Base-by-base conservation (phyloP, 2,329 filamentous ascomycete species). In the Shiraia sp. region DNA sequence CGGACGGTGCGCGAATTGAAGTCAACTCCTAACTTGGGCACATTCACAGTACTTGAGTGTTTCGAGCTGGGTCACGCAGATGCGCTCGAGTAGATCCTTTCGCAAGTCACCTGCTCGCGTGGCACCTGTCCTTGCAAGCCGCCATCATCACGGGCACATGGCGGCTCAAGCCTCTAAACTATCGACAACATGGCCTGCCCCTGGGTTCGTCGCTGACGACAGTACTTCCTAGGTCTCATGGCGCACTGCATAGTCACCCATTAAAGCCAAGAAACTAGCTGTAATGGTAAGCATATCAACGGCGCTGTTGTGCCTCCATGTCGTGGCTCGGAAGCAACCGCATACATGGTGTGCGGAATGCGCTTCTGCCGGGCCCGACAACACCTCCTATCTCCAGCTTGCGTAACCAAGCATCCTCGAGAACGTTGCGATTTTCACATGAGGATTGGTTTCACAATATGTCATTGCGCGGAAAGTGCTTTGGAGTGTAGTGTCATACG, bases 51-150 rank as follows among this genome's bases (percentile, higher is more conserved):
- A 38, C 14, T 13, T 30, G 9, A 12, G 22, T 16, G 16, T 24
- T n/a, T 24, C 15, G 15, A 19, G 19, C 16, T 17, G 24, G 27
- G 38, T 41, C 38, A 41, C 38, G 38, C 32, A 14, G 25, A 22
- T 27, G 26, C 32, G 15, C 26, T 27, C 22, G 10, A 4, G 10
- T 19, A 15, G 25, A 39, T 13, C 14, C 23, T 4, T 17, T n/a
- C n/a, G 31, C 19, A 35, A 36, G 45, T 49, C 45, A 49, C 40
- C 25, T 42, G 46, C 37, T 45, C 47, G 47, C 42, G 42, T 50
- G 42, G 42, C 42, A 32, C 33, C 36, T 39, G 10, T 32, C 13
- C 29, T 35, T n/a, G 23, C 32, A 35, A 13, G 23, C 23, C 36
- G 30, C 22, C 31, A 17, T 22, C 16, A 10, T 12, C 10, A 10